Conservation (phyloP, 257 asterid species). For the Misopates orontium region DNA sequence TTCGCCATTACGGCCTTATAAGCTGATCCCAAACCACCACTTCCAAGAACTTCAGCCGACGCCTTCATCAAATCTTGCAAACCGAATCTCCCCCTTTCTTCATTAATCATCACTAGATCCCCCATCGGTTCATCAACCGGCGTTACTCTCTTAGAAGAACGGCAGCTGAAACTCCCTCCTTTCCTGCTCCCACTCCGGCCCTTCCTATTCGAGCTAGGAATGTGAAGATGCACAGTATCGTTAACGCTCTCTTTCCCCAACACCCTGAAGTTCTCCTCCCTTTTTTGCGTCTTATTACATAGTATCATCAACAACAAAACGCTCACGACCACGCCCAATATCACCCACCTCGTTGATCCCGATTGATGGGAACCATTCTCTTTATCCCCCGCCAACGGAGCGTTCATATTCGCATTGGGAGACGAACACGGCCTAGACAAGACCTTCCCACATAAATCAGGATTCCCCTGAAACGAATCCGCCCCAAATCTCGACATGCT, state of each 20-base stretch:
- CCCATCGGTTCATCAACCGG: constrained; percentile 29
- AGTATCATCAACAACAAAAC: constrained; percentile 52
- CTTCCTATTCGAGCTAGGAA: constrained; percentile 36
- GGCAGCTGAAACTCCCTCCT: constrained; percentile 31
- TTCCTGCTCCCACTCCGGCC: constrained; percentile 35
- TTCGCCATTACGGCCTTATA: constrained; percentile 72
- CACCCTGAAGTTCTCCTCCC: constrained; percentile 41
- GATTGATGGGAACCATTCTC: constrained; percentile 1
- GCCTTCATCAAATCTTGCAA: constrained; percentile 93
- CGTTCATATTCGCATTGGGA: neutral
- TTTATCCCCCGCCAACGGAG: neutral
- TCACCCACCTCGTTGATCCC: constrained; percentile 55
- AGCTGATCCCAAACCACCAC: constrained; percentile 80
- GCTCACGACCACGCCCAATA: constrained; percentile 52
- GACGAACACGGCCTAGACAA: constrained; percentile 42
- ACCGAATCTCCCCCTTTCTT: constrained; percentile 66
- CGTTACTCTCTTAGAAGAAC: constrained; percentile 39
- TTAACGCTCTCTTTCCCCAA: constrained; percentile 53
- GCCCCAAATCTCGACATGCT: constrained; percentile 49
- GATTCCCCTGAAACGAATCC: constrained; percentile 52
- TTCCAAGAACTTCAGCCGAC: constrained; percentile 92
- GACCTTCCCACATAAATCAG: constrained; percentile 53
- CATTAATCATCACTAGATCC: constrained; percentile 70
- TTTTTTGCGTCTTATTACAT: constrained; percentile 40
- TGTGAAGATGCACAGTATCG: constrained; percentile 45